Evolutionary conservation across 1,284 basidiomycete species (phyloP).

Genomic region (Cystobasidiaceae sp.): DNA sequence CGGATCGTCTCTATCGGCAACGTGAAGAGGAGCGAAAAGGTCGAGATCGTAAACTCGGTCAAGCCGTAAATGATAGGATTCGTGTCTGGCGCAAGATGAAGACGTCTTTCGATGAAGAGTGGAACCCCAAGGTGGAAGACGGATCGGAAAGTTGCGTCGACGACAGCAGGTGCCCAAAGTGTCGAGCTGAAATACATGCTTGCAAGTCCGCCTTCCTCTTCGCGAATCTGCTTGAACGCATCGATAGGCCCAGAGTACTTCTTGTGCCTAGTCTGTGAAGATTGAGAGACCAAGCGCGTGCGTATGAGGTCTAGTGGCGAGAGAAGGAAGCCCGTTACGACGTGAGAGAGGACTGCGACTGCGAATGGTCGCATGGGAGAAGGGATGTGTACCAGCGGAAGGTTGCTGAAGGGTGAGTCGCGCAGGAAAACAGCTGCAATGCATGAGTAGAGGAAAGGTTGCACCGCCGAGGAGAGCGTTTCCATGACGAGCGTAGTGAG

Average conservation of each 20-base stretch:
- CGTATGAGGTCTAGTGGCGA: constrained; percentile 70
- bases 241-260: constrained; percentile 69
- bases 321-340: constrained; percentile 63
- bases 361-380: constrained; percentile 63
- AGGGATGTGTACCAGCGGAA: constrained; percentile 52
- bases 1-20: constrained; percentile 92
- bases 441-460: constrained; percentile 64
- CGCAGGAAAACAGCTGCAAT: constrained; percentile 48
- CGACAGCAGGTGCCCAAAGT: constrained; percentile 76
- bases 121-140: constrained; percentile 55
- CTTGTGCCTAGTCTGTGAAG: constrained; percentile 49
- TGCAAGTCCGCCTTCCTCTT: constrained; percentile 78
- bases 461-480: constrained; percentile 60
- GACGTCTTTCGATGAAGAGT: constrained; percentile 64
- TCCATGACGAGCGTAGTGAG: constrained; percentile 72
- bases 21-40: constrained; percentile 70
- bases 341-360: constrained; percentile 66
- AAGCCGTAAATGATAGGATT: constrained; percentile 77
- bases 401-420: constrained; percentile 49
- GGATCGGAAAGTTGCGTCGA: constrained; percentile 80
- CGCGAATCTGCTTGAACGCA: constrained; percentile 68
- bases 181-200: constrained; percentile 83
- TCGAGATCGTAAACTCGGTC: constrained; percentile 71
- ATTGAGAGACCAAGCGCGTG: constrained; percentile 66
- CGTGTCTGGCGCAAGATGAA: constrained; percentile 68